Percentiles rank a stretch among this genome's conserved stretches.
phyloP scores from a whole-genome alignment of 169 alveolate species.

The Neospora caninum region DNA sequence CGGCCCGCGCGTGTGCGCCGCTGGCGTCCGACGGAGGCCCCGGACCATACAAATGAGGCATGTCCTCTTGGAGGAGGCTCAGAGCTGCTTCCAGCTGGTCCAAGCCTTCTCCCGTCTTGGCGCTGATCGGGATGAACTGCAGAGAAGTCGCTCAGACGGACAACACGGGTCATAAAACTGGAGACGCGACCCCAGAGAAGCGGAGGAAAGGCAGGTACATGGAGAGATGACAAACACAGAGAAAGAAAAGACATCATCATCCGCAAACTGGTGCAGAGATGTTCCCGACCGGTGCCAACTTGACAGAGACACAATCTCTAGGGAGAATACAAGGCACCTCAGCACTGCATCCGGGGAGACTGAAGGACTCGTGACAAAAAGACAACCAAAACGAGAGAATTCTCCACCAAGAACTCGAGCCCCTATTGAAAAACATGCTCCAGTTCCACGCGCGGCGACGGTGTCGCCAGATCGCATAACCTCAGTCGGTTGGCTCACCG shows the following conservation, averaged over 20 bases:
- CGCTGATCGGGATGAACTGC: constrained; percentile 80
- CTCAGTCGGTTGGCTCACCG: constrained; percentile 27
- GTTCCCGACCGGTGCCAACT: too few relatives aligned
- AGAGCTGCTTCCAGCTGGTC: constrained; percentile 79
- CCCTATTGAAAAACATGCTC: background rate
- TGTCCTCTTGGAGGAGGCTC: constrained; percentile 70
- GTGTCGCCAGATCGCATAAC: too few relatives aligned
- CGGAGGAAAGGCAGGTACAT: background rate
- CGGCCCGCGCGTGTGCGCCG: constrained; percentile 47
- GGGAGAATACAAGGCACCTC: too few relatives aligned
- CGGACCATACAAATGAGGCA: constrained; percentile 69
- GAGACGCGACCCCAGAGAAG: background rate
- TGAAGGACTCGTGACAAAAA: too few relatives aligned
- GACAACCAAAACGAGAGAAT: too few relatives aligned
- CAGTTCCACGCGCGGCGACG: background rate
- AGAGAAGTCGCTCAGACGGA: background rate
- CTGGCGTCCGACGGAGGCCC: constrained; percentile 4
- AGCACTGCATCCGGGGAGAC: too few relatives aligned
- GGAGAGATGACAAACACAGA: background rate
- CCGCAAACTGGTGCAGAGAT: too few relatives aligned
- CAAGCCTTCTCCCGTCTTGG: constrained; percentile 75
- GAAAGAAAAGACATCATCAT: too few relatives aligned
- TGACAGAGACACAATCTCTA: too few relatives aligned
- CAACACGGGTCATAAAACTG: background rate
- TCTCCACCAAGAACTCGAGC: background rate